Evolutionary conservation across 1,139 yeast species (phyloP).

Genomic region (Geotrichum bryndzae): DNA sequence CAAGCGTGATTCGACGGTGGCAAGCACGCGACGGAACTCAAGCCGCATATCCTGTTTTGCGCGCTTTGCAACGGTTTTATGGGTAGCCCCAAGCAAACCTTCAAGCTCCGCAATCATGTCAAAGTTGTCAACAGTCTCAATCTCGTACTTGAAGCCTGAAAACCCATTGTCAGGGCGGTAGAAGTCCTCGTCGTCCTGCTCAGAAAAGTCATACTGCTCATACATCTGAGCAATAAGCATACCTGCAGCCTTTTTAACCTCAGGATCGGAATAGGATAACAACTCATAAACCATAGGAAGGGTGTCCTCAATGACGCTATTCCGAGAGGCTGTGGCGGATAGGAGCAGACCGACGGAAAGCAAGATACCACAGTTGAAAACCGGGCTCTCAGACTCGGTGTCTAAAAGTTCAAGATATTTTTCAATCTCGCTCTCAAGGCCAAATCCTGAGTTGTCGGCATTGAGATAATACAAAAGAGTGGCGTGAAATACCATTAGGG

Average conservation of each 20-base stretch:
- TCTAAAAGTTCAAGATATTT: constrained; percentile 30
- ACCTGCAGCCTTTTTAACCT: constrained; percentile 45
- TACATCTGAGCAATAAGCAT: constrained; percentile 57
- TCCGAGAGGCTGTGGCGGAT: constrained; percentile 19
- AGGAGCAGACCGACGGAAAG: constrained; percentile 34
- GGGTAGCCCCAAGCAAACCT: constrained; percentile 22
- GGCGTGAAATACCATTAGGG: constrained; percentile 28
- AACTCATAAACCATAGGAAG: constrained; percentile 30
- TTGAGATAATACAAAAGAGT: constrained; percentile 30
- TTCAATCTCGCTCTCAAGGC: constrained; percentile 29
- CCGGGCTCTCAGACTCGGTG: constrained; percentile 22
- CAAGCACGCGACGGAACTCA: constrained; percentile 54
- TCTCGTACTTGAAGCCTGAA: constrained; percentile 28
- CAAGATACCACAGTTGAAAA: constrained; percentile 31
- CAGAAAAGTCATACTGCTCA: constrained; percentile 49
- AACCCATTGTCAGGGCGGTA: constrained; percentile 18
- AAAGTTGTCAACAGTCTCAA: constrained; percentile 56
- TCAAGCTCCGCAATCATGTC: constrained; percentile 35
- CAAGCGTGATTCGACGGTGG: constrained; percentile 32
- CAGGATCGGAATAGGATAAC: constrained; percentile 25
- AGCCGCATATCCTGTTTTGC: constrained; percentile 59
- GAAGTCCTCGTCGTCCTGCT: constrained; percentile 35
- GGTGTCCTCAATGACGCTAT: constrained; percentile 30
- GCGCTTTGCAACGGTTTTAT: constrained; percentile 7
- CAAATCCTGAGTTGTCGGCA: constrained; percentile 36